Conservation (phyloP, 306 rosid genomes). For the Purshia tridentata region DNA sequence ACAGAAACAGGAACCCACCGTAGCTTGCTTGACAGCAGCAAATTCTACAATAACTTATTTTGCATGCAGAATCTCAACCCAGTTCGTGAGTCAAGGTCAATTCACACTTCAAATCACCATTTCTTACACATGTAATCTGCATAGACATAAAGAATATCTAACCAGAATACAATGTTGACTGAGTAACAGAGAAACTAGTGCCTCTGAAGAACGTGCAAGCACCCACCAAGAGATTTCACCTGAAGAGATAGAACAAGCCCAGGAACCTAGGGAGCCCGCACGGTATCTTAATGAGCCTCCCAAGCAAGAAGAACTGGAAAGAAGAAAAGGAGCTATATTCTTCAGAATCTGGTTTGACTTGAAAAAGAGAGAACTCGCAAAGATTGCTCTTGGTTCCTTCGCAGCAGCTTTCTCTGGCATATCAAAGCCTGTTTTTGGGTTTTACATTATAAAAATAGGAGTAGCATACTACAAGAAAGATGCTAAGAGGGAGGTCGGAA, state of each 20-base stretch:
- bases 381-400: slow-evolving; percentile 50
- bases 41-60: slow-evolving; percentile 57
- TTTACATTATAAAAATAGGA: slow-evolving; percentile 74
- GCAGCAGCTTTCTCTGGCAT: slow-evolving; percentile 69
- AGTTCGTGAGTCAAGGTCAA: slow-evolving; percentile 49
- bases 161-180: slow-evolving; percentile 35
- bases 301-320: slow-evolving; percentile 32
- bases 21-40: slow-evolving; percentile 58
- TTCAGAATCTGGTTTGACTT: slow-evolving; percentile 83
- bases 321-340: slow-evolving; percentile 41
- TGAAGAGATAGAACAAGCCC: slow-evolving; percentile 33
- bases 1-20: slow-evolving; percentile 71
- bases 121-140: not conserved
- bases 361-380: slow-evolving; percentile 48
- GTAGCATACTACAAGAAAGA: slow-evolving; percentile 54
- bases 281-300: slow-evolving; percentile 23
- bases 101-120: slow-evolving; percentile 6
- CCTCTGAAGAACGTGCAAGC: slow-evolving; percentile 37
- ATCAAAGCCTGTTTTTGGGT: slow-evolving; percentile 84
- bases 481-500: slow-evolving; percentile 57
- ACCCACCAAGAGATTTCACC: slow-evolving; percentile 36
- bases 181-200: slow-evolving; percentile 40
- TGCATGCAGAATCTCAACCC: slow-evolving; percentile 67
- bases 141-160: slow-evolving; percentile 12
- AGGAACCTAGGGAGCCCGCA: slow-evolving; percentile 29